Conservation (phyloP, 2,329 filamentous ascomycete species). For the Ploettnerulaceae sp. region DNA sequence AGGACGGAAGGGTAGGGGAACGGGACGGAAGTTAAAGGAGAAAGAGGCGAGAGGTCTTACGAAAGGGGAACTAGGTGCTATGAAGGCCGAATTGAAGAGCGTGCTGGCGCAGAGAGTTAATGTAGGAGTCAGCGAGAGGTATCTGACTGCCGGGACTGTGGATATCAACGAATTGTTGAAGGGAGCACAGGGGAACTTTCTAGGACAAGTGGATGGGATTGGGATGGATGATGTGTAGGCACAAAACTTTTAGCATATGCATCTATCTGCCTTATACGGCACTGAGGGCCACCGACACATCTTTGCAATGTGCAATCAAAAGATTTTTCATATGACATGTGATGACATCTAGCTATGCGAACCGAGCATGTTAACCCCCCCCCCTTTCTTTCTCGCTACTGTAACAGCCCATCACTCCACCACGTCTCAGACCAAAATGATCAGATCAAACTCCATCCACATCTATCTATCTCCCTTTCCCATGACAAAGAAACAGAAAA, state of each 20-base stretch:
- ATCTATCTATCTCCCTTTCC: too few species aligned
- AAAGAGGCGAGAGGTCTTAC: conserved; percentile 61
- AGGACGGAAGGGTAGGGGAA: conserved; percentile 62
- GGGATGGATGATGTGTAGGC: conserved; percentile 29
- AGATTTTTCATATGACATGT: too few species aligned
- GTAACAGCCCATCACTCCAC: too few species aligned
- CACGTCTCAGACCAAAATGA: too few species aligned
- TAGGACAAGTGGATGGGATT: conserved; percentile 34
- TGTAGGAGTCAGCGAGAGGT: conserved; percentile 80
- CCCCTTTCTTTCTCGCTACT: too few species aligned
- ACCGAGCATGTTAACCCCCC: too few species aligned
- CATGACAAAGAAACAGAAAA: too few species aligned
- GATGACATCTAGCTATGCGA: too few species aligned
- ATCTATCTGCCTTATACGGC: background rate
- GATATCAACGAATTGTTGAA: conserved; percentile 68
- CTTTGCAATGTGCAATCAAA: too few species aligned
- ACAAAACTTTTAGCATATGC: background rate
- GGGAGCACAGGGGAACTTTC: conserved; percentile 52
- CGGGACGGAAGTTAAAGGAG: conserved; percentile 69
- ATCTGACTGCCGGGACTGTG: conserved; percentile 78
- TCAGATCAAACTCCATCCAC: too few species aligned
- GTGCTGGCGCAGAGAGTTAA: conserved; percentile 73
- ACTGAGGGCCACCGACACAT: background rate
- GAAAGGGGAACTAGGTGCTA: conserved; percentile 66
- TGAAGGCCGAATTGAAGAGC: conserved; percentile 68